These are phyloP conservation scores for Nemania sp. DNA, from an alignment of 2,329 filamentous ascomycete species.

Conservation along the genomic window DNA sequence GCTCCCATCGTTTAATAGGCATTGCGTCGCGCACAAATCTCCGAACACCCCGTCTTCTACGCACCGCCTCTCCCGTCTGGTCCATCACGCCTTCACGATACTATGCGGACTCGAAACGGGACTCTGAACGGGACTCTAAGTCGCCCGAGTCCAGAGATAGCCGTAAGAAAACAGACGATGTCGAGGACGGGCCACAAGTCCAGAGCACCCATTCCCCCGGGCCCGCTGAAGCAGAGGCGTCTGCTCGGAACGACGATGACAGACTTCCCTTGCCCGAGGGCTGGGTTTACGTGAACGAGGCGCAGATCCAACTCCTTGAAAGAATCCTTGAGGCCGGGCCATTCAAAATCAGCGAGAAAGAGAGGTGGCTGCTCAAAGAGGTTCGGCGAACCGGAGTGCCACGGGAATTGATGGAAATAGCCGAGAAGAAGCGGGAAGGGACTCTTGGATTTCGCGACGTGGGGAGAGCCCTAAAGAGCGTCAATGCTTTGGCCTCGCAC, in stretches of 20 bases:
- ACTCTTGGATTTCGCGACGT: slow-evolving; percentile 3
- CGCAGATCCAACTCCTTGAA: slow-evolving; percentile 25
- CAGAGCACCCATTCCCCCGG: slow-evolving; percentile 39
- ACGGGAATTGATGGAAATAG: not conserved
- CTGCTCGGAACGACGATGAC: slow-evolving; percentile 8
- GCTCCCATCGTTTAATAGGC: slow-evolving; percentile 34
- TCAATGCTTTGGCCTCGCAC: slow-evolving; percentile 2
- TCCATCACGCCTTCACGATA: slow-evolving; percentile 30
- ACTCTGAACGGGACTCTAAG: no score
- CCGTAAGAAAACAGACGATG: slow-evolving; percentile 15
- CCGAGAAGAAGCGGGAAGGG: not conserved
- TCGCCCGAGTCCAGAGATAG: slow-evolving; percentile 29
- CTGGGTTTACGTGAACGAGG: slow-evolving; percentile 37
- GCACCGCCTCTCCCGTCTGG: slow-evolving; percentile 35
- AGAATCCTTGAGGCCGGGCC: not conserved
- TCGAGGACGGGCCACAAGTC: slow-evolving; percentile 31
- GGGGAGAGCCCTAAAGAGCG: not conserved
- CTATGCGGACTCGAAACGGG: slow-evolving; percentile 36
- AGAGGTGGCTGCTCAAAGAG: not conserved
- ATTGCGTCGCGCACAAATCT: slow-evolving; percentile 33
- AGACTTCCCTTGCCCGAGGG: slow-evolving; percentile 35
- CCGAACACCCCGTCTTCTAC: slow-evolving; percentile 33
- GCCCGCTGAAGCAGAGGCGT: slow-evolving; percentile 31
- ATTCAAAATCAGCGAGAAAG: not conserved
- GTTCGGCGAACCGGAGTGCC: slow-evolving; percentile 19